Base-by-base conservation (phyloP, 352 stramenopile genomes). In the Pythium phragmitis region DNA sequence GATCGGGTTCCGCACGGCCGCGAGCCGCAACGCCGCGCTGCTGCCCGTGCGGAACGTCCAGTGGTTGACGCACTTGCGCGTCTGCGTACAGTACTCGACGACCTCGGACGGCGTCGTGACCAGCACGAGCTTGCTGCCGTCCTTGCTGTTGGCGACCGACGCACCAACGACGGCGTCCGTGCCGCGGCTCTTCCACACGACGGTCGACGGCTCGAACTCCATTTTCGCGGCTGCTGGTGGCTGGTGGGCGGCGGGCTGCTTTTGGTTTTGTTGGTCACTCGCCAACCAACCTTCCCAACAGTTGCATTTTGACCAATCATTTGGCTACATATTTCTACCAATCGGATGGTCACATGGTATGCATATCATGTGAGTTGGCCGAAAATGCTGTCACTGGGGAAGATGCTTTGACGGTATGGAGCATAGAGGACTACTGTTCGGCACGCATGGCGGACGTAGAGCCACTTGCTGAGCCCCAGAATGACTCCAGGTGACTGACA, bases 41-140 rank as follows among this genome's bases (percentile, higher is more conserved):
- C 79, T 84, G 26, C 76, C 80, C 33, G 76, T 55, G 14, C 79
- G 77, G 67, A 92, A 89, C 26, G 77, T 83, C 83, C 83, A 92
- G 74, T 92, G 79, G 72, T 89, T 85, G 45, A 88, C 57, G 52
- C 79, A 92, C 67, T 92, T 85, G 68, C 79, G 75, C 50, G 83
- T 74, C 33, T 80, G 65, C 47, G 71, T 69, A 65, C 75, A 83
- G 65, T 85, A 79, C 66, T 92, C 84, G 42, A 87, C 76, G 59
- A 92, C 76, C 56, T 91, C 80, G 56, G 79, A 77, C 33, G 65
- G 68, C 17, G 80, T 89, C 34, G 81, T 91, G 21, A 91, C 64
- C 11, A 92, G 69, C 46, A 92, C 69, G 41, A 84, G 64, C 52
- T 82, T 82, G 57, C 70, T 84, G 65, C 69, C 70, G 21, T 88